Percentiles rank a stretch among this genome's conserved stretches.
Conservation (phyloP, 169 alveolate species). For the Perkinsus marinus region DNA sequence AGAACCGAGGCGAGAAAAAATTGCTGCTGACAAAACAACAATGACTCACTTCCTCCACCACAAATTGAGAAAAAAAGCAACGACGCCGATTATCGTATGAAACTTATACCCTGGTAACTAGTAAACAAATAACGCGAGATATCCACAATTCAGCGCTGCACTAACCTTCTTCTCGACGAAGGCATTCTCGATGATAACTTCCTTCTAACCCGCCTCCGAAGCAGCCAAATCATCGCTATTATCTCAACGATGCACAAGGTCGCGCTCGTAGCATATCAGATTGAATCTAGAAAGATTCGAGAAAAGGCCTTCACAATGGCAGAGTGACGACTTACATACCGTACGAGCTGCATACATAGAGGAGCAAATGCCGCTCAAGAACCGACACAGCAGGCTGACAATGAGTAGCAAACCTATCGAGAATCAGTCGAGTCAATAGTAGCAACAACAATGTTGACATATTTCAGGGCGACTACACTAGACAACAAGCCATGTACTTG, state of each 20-base stretch:
- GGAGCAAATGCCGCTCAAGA: conserved; percentile 97
- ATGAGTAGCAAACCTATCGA: conserved; percentile 98
- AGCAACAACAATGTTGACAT: conserved; percentile 93
- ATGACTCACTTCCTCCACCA: too few species aligned
- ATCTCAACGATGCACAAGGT: conserved; percentile 98
- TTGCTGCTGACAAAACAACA: too few species aligned
- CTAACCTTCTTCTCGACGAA: conserved; percentile 75
- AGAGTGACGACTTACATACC: conserved; percentile 96
- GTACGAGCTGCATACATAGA: conserved; percentile 93
- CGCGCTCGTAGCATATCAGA: conserved; percentile 93
- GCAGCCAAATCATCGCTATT: conserved; percentile 98
- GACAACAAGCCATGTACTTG: conserved; percentile 92
- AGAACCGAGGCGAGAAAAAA: not conserved
- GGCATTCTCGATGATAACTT: conserved; percentile 87
- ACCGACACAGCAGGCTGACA: conserved; percentile 97
- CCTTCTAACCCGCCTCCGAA: conserved; percentile 90
- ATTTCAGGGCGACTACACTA: conserved; percentile 94
- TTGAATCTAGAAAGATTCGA: conserved; percentile 93
- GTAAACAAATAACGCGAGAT: too few species aligned
- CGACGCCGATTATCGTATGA: too few species aligned
- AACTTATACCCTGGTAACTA: too few species aligned
- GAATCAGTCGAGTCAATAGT: conserved; percentile 95
- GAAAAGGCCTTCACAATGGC: conserved; percentile 95
- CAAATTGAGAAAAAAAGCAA: too few species aligned
- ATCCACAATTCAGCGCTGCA: conserved; percentile 37